Conservation (phyloP, 805 yeast genomes). For the Ogataea salicorniae region DNA sequence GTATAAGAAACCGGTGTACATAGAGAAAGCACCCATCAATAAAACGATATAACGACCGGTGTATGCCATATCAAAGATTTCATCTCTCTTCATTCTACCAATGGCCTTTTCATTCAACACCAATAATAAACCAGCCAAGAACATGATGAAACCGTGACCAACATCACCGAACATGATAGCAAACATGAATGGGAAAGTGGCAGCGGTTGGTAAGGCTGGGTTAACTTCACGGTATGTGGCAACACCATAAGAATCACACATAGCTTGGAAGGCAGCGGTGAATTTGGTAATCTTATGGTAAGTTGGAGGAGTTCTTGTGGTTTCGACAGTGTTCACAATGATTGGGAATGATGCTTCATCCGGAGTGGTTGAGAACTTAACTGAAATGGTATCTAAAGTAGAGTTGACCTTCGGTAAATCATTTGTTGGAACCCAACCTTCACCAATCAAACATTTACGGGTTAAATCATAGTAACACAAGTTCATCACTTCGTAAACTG, state of each 20-base stretch:
- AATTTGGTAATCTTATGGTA: slow-evolving; percentile 92
- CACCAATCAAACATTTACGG: slow-evolving; percentile 62
- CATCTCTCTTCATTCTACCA: slow-evolving; percentile 71
- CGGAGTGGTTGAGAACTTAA: slow-evolving; percentile 16
- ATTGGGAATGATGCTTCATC: slow-evolving; percentile 29
- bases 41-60: slow-evolving; percentile 86
- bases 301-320: slow-evolving; percentile 90
- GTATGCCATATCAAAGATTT: slow-evolving; percentile 94
- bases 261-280: slow-evolving; percentile 86
- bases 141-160: slow-evolving; percentile 89
- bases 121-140: slow-evolving; percentile 63
- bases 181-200: slow-evolving; percentile 97
- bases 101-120: slow-evolving; percentile 72
- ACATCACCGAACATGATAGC: slow-evolving; percentile 99
- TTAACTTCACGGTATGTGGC: slow-evolving; percentile 93
- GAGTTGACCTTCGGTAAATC: slow-evolving; percentile 44
- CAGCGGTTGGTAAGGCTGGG: slow-evolving; percentile 90
- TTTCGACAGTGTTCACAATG: slow-evolving; percentile 51
- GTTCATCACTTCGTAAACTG: slow-evolving; percentile 56
- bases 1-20: slow-evolving; percentile 91
- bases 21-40: slow-evolving; percentile 91
- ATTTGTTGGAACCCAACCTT: slow-evolving; percentile 67
- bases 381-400: slow-evolving; percentile 37
- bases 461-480: slow-evolving; percentile 63
- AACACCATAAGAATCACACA: slow-evolving; percentile 93